phyloP scores from a whole-genome alignment of 2,329 filamentous ascomycete genomes.

The Ophiostoma sp. region DNA sequence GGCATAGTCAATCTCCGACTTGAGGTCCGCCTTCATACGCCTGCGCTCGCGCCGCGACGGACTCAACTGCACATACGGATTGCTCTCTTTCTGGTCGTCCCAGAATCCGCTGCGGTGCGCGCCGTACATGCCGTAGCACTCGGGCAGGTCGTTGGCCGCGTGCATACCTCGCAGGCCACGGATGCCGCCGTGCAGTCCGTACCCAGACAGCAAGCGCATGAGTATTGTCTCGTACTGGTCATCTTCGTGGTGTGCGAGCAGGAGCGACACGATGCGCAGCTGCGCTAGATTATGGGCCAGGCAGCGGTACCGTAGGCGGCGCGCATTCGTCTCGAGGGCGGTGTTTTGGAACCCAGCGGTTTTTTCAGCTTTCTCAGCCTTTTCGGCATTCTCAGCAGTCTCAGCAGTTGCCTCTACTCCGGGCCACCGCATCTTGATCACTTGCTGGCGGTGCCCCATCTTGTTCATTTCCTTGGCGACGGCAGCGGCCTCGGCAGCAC shows the following conservation, averaged over 20 bases:
- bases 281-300: constrained; percentile 58
- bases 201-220: constrained; percentile 66
- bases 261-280: constrained; percentile 51
- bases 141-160: constrained; percentile 64
- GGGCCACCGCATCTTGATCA: constrained; percentile 43
- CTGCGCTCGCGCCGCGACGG: constrained; percentile 28
- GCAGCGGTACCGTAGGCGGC: constrained; percentile 64
- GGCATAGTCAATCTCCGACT: constrained; percentile 28
- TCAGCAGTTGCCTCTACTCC: too few relatives aligned
- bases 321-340: constrained; percentile 72
- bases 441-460: constrained; percentile 34
- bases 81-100: constrained; percentile 39
- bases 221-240: constrained; percentile 89
- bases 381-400: too few relatives aligned
- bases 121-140: constrained; percentile 70
- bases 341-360: constrained; percentile 35
- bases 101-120: constrained; percentile 60
- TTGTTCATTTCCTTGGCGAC: constrained; percentile 38
- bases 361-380: constrained; percentile 19
- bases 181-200: constrained; percentile 59
- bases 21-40: constrained; percentile 24
- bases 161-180: constrained; percentile 69
- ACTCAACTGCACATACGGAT: constrained; percentile 38
- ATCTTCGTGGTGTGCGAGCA: constrained; percentile 82
- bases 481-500: constrained; percentile 45